Evolutionary conservation across 2,329 filamentous ascomycete species (phyloP), one percentile per base, ranked within the genome.

Genomic region (Colletotrichum phormii): DNA sequence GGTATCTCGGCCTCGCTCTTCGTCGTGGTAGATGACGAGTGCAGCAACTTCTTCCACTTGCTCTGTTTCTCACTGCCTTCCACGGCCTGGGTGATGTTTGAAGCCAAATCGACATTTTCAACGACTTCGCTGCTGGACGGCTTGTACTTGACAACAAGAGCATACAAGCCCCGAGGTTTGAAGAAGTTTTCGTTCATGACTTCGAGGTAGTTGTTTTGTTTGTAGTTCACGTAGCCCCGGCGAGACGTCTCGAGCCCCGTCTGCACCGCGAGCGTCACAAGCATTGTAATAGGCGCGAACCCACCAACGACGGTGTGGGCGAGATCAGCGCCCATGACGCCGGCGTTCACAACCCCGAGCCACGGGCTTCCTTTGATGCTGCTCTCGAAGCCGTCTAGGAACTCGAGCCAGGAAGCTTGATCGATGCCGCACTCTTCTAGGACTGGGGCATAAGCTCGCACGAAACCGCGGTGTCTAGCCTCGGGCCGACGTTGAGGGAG

Each of bases 111-210:
- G 8, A 49, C n/a, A 7, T 49, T 49, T 18, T 49, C 42, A 8
- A 49, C 18, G 42, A 49, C 42, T 49, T 49, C 42, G 42, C 42
- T 49, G 42, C 42, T 64, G 22, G n/a, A 64, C 18, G 24, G 49
- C 22, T 37, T 64, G 46, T 64, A 33, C 49, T 55, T 35, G 9
- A 67, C 54, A 8, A 67, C n/a, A 6, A 67, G 64, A 37, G 37
- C 35, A 24, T 49, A 67, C 2, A 60, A 26, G 4, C 64, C 64
- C 2, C 64, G 64, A 18, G 55, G 55, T 42, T 31, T 67, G 64
- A 67, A 60, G 29, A 60, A 59, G 12, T 67, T 24, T 3, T 53
- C 64, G 57, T 59, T 67, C 64, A 67, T 67, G 37, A 26, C 26
- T 26, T 67, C 64, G 26, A 67, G 54, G 15, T 59, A 67, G 18